Evolutionary conservation across 441 rosid species (phyloP).

Genomic region (Gossypium gossypioides): DNA sequence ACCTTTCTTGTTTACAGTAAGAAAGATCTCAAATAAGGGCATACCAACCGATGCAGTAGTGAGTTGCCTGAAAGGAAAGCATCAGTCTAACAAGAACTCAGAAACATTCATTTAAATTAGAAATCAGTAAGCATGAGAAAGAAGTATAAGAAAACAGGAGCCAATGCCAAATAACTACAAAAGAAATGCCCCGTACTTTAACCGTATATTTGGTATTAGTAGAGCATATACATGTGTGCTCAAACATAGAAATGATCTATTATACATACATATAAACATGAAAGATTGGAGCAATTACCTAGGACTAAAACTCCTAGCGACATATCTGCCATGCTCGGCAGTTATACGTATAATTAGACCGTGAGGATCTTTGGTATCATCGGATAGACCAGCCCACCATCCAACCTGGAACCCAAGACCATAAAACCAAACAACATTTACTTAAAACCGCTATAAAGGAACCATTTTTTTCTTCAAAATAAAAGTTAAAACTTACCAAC

Average conservation of each 20-base stretch:
- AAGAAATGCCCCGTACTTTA: background rate
- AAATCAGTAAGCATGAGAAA: background rate
- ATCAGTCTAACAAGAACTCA: slow-evolving; percentile 1
- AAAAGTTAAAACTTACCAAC: slow-evolving; percentile 36
- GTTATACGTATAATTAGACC: slow-evolving; percentile 81
- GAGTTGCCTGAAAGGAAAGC: slow-evolving; percentile 58
- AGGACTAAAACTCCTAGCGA: slow-evolving; percentile 82
- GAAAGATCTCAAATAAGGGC: slow-evolving; percentile 83
- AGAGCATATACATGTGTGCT: background rate
- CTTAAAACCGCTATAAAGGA: background rate
- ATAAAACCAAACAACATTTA: slow-evolving; percentile 6
- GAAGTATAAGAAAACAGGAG: background rate
- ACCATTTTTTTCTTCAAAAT: background rate
- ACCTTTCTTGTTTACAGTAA: slow-evolving; percentile 56
- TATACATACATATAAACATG: background rate
- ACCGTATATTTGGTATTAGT: background rate
- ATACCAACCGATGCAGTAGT: slow-evolving; percentile 59
- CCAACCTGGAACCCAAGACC: slow-evolving; percentile 57
- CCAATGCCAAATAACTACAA: background rate
- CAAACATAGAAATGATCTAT: background rate
- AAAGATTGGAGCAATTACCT: slow-evolving; percentile 38
- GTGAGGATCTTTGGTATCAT: slow-evolving; percentile 64
- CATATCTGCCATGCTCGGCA: slow-evolving; percentile 95
- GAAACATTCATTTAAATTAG: background rate
- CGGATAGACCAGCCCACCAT: slow-evolving; percentile 94